Evolutionary conservation across 1,139 yeast species (phyloP), one percentile per base, ranked within the genome.

Genomic region (Nematodospora anomalae): DNA sequence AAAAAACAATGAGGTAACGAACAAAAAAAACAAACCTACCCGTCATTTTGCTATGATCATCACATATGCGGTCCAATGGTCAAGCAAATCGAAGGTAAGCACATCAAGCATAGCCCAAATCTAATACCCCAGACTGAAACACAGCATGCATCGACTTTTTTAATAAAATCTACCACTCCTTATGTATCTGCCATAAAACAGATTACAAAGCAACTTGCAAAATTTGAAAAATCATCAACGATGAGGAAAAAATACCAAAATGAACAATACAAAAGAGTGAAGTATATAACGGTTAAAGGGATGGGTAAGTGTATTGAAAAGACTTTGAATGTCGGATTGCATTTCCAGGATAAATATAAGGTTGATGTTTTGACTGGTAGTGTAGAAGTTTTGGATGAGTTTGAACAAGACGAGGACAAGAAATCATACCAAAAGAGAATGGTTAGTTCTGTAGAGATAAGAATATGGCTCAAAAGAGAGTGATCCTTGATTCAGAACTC

Each of bases 281-380:
- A 66, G 28, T 74, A 64, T 49, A 61, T 83, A 11, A 64, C 72
- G 0, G 71, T 83, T 2, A 63, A 76, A 43, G 92, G 88, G 0
- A 81, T 83, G 87, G 90, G 90, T 2, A 73, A 70, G 36, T 72
- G 85, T 5, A 74, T 80, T 4, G 76, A 68, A 32, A 80, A 74
- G 50, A 72, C 81, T 0, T 42, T 80, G 8, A 60, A 76, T 9
- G 45, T 82, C 1, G 87, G 76, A 0, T 52, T 76, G 18, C 67
- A 73, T 43, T 81, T 76, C 51, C 64, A 62, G 27, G 71, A 71
- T 16, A 63, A 67, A 8, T 62, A 68, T 47, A 65, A 57, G 42
- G 74, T 81, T 4, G 84, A 80, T 20, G 53, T 80, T 1, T 50
- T 60, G 22, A 83, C 90, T 0, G 80, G 74, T 18, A 74, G 79